A percentile compares a stretch with the other conserved stretches of the same genome.
These are phyloP conservation scores for Salvia miltiorrhiza DNA, from an alignment of 257 asterid species.

Conservation along the genomic window DNA sequence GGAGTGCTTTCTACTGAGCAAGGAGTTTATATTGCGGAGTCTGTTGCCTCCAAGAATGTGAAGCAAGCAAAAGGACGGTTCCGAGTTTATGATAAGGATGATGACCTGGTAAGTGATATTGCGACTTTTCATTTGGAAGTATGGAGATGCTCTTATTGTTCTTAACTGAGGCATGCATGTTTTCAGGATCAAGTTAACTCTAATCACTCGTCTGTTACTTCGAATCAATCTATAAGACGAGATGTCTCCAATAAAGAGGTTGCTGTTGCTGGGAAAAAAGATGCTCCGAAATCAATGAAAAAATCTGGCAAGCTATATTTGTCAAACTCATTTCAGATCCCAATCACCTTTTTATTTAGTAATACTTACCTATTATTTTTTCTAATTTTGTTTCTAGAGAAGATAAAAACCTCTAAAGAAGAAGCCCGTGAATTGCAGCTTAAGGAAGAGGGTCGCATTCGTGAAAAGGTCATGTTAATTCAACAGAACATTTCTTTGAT, in stretches of 20 bases:
- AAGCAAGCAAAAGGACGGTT: constrained; percentile 95
- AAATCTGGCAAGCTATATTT: constrained; percentile 58
- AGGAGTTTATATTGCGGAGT: constrained; percentile 90
- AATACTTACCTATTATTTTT: constrained; percentile 6
- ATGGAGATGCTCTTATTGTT: background rate
- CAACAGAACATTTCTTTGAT: constrained; percentile 69
- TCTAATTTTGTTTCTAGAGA: constrained; percentile 42
- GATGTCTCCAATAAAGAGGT: constrained; percentile 55
- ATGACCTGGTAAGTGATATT: constrained; percentile 40
- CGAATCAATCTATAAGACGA: constrained; percentile 54
- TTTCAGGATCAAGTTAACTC: constrained; percentile 65
- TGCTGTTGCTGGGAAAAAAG: constrained; percentile 58
- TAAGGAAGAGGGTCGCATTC: constrained; percentile 71
- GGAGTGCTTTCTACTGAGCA: constrained; percentile 89
- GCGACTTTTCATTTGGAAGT: constrained; percentile 20
- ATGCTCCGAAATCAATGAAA: constrained; percentile 64
- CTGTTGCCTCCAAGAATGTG: constrained; percentile 66
- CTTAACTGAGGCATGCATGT: constrained; percentile 23
- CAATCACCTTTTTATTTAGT: background rate
- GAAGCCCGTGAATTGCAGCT: constrained; percentile 98
- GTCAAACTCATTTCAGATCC: constrained; percentile 2
- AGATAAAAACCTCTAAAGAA: constrained; percentile 88
- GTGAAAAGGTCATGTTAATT: constrained; percentile 58
- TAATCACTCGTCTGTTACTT: constrained; percentile 37
- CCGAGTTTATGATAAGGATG: constrained; percentile 56